Percentiles rank a stretch among this genome's conserved stretches.
These are phyloP conservation scores for Inga oerstediana DNA, from an alignment of 306 rosid species.

Conservation along the genomic window DNA sequence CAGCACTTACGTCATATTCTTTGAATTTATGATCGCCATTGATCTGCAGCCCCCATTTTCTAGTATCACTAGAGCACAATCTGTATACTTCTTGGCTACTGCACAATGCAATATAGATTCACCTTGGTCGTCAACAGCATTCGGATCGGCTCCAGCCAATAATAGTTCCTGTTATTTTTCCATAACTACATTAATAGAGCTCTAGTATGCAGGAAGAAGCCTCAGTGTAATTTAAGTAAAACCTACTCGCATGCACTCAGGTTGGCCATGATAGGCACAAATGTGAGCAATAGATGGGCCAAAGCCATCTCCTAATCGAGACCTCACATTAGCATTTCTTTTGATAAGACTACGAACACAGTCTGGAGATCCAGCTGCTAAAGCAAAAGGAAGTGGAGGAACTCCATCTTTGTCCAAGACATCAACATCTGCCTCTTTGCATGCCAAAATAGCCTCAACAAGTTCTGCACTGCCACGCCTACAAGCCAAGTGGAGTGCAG, in stretches of 20 bases:
- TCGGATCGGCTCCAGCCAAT: slow-evolving; percentile 96
- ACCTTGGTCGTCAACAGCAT: slow-evolving; percentile 92
- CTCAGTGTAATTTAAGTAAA: slow-evolving; percentile 35
- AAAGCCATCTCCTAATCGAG: slow-evolving; percentile 77
- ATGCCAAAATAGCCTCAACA: slow-evolving; percentile 86
- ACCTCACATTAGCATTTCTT: slow-evolving; percentile 86
- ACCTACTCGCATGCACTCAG: slow-evolving; percentile 99
- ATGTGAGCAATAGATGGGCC: slow-evolving; percentile 95
- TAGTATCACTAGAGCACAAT: slow-evolving; percentile 90
- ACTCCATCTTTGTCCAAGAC: slow-evolving; percentile 91
- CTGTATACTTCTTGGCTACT: slow-evolving; percentile 84
- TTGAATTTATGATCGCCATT: slow-evolving; percentile 78
- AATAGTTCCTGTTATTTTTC: slow-evolving; percentile 71
- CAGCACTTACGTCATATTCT: slow-evolving; percentile 79
- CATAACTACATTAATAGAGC: slow-evolving; percentile 33
- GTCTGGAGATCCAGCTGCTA: slow-evolving; percentile 95
- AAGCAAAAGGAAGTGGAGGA: slow-evolving; percentile 95
- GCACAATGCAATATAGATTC: slow-evolving; percentile 97
- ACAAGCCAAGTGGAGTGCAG: slow-evolving; percentile 97
- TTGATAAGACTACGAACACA: slow-evolving; percentile 77
- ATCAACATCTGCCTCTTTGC: slow-evolving; percentile 83
- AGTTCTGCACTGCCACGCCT: slow-evolving; percentile 90
- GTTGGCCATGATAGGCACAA: slow-evolving; percentile 98
- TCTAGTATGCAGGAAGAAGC: slow-evolving; percentile 34
- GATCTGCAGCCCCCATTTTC: slow-evolving; percentile 98